Evolutionary conservation across 805 yeast species (phyloP), one percentile per base, ranked within the genome.

Genomic region (Aciculoconidium aculeatum): DNA sequence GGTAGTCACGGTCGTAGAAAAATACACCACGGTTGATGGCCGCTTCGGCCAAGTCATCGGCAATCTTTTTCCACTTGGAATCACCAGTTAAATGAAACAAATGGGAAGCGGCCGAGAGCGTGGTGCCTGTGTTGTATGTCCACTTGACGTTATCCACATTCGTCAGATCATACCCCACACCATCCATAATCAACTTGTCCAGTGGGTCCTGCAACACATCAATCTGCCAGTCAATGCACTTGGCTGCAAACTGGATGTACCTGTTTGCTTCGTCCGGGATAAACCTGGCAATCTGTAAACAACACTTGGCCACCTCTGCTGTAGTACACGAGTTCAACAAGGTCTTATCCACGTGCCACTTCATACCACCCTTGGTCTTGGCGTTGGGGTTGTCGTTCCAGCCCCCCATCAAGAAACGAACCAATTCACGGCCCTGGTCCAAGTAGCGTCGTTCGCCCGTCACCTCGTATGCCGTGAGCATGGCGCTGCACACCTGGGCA

Each of bases 81-180:
- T 76, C 72, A 11, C 61, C 50, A 24, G 82, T 79, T 36, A 57
- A 55, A 28, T 58, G 58, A 40, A 67, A 77, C 42, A 78, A 51
- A 41, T 63, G 51, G 10, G 72, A 53, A 6, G 72, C 64, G 1
- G 78, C 73, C 7, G 78, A 68, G 18, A 80, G 43, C 0, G 85
- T 74, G 7, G 80, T 69, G 13, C 87, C 87, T 7, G 73, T 68
- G 53, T 79, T 80, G 51, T 79, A 79, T 5, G 83, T 68, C 72
- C 77, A 75, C 53, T 79, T 77, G 43, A 65, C 64, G 11, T 61
- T 61, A 41, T 75, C 71, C 7, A 63, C 58, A 15, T 55, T 46
- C 23, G 59, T 59, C 5, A 57, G 53, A 23, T 65, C 65, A 26
- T 59, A 67, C 35, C 66, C 74, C 25, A 74, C 58, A 22, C 87